Conservation (phyloP, 2,329 filamentous ascomycete species). For the Gnomoniopsis sp. region DNA sequence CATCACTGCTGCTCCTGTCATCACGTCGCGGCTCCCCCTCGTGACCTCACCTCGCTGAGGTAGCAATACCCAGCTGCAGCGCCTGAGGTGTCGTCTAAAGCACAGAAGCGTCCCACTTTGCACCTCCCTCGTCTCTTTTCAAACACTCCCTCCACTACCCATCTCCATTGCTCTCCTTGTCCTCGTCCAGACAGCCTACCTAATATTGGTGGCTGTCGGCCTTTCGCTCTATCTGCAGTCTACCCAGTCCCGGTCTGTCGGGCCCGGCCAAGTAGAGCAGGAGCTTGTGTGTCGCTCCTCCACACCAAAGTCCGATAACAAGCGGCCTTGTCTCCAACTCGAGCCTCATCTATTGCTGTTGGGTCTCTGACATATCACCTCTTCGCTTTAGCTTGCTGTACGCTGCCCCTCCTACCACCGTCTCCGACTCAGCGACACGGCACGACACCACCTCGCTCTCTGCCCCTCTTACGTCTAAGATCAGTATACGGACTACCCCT, state of each 20-base stretch:
- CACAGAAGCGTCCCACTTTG: neutral
- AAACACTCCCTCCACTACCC: neutral
- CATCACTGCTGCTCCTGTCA: neutral
- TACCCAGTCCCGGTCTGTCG: constrained; percentile 2
- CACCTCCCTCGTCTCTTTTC: neutral
- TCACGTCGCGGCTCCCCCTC: constrained; percentile 9
- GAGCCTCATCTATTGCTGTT: constrained; percentile 12
- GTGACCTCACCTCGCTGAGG: neutral
- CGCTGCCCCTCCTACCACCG: neutral
- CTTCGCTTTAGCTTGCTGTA: neutral
- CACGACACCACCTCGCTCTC: neutral
- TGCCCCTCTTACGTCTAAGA: constrained; percentile 5
- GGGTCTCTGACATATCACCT: constrained; percentile 3
- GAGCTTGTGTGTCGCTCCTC: constrained; percentile 16
- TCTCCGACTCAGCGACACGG: neutral
- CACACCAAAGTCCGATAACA: constrained; percentile 1
- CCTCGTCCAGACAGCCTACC: neutral
- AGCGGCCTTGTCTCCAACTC: neutral
- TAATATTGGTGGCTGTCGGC: neutral
- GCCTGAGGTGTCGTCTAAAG: constrained; percentile 14
- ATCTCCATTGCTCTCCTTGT: neutral
- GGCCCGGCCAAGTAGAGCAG: constrained; percentile 13
- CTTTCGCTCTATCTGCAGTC: neutral
- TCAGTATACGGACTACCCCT: constrained; percentile 4
- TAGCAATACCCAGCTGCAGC: neutral